Percentiles rank a stretch among this genome's conserved stretches.
Conservation (phyloP, 257 asterid genomes). For the Solanum paucissectum region DNA sequence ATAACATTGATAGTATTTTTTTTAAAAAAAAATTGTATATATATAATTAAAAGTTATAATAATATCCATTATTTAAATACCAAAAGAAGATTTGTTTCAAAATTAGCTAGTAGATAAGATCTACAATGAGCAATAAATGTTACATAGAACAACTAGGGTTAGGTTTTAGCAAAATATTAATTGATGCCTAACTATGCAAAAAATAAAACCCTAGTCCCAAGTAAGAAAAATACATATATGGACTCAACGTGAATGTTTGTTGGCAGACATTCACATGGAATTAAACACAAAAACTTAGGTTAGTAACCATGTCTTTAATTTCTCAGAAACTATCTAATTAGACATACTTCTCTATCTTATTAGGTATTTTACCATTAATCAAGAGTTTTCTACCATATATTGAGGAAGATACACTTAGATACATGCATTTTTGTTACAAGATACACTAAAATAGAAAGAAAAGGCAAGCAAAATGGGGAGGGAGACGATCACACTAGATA, state of each 20-base stretch:
- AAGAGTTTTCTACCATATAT: too few species aligned
- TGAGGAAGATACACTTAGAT: too few species aligned
- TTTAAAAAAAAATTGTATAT: background rate
- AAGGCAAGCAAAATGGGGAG: too few species aligned
- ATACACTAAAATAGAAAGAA: too few species aligned
- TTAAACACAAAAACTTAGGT: constrained; percentile 9
- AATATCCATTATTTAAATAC: background rate
- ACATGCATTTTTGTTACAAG: too few species aligned
- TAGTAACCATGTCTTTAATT: too few species aligned
- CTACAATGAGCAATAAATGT: constrained; percentile 54
- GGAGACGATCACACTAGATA: too few species aligned
- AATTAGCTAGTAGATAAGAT: constrained; percentile 9
- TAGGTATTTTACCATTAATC: too few species aligned
- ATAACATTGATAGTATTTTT: background rate
- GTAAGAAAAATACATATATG: constrained; percentile 18
- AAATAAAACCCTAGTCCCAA: constrained; percentile 30
- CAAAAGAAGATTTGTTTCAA: background rate
- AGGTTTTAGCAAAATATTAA: constrained; percentile 35
- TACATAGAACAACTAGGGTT: constrained; percentile 41
- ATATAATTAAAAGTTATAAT: background rate
- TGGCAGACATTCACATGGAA: constrained; percentile 64
- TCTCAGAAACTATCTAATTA: too few species aligned
- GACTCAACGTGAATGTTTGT: constrained; percentile 92
- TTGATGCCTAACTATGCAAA: constrained; percentile 19
- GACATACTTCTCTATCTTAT: too few species aligned